phyloP scores from a whole-genome alignment of 305 asterid genomes.

The Stenogyne calaminthoides region DNA sequence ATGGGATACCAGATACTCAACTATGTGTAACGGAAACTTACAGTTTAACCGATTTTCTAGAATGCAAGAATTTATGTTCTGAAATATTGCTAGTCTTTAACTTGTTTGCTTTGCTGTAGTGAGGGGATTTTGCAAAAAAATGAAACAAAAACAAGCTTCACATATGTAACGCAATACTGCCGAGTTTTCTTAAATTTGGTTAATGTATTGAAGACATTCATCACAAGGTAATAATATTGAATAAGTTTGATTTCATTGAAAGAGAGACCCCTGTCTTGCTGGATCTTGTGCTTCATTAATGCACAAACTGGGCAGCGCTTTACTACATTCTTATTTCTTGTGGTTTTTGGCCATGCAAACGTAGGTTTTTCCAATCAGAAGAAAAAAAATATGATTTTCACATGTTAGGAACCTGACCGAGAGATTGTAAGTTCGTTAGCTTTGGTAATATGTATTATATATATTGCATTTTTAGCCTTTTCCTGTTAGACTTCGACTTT shows the following conservation, averaged over 20 bases:
- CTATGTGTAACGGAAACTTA: background rate
- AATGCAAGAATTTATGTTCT: background rate
- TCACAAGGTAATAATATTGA: background rate
- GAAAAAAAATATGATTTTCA: background rate
- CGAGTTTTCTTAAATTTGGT: background rate
- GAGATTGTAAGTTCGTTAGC: background rate
- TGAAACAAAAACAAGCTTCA: background rate
- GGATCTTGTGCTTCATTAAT: background rate
- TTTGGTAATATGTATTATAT: background rate
- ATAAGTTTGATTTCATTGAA: background rate
- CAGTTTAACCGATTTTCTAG: background rate
- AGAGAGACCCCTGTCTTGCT: background rate
- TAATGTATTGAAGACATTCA: background rate
- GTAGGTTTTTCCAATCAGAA: background rate
- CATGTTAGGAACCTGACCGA: background rate
- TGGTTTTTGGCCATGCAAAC: background rate
- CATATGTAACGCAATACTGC: background rate
- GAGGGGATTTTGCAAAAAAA: background rate
- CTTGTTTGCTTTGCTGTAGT: background rate
- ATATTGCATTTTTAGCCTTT: background rate
- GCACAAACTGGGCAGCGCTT: background rate
- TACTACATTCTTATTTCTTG: conserved; percentile 3
- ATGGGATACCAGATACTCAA: background rate
- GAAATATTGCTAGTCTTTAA: background rate
- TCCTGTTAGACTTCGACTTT: background rate